Evolutionary conservation across 768 basidiomycete species (phyloP), one percentile per base, ranked within the genome.

Genomic region (Auricularia auricula-judae): DNA sequence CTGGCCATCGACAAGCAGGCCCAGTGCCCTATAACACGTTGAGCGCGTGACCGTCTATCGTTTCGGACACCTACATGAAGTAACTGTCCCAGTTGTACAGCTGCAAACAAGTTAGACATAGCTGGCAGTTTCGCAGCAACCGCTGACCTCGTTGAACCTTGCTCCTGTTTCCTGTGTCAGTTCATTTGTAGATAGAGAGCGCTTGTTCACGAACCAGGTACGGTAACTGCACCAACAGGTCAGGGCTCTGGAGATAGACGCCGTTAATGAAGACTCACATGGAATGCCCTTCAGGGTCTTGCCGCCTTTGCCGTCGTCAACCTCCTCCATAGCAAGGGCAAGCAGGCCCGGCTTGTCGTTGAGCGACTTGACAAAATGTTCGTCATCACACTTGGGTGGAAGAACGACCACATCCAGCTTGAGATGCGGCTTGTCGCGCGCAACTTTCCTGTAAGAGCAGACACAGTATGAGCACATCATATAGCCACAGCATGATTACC

Each of bases 51-150:
- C n/a, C 8, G n/a, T 54, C 5, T n/a, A 29, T n/a, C 53, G 8
- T 18, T 8, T 10, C 29, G n/a, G 53, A 8, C 29, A 18, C 53
- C 29, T 5, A 81, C 71, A 96, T 93, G 74, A 97, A 97, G 78
- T 95, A 95, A 5, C 90, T 92, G 75, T 95, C 92, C 92, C 92
- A 94, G 73, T 94, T 93, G 77, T 94, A 94, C 54, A 93, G 79
- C 92, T 94, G 70, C 39, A 42, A 42, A 29, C 8, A 42, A 14
- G 39, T 42, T 14, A 33, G 56, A 36, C 23, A 62, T 21, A 64
- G 8, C 29, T 35, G 43, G 47, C 54, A 64, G 67, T 3, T 61
- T 65, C 65, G 61, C 61, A 53, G 65, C 33, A 63, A 66, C 21
- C 62, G 63, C 34, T 16, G 29, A 62, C 39, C 21, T 51, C 47